A percentile compares a stretch with the other conserved stretches of the same genome.
Evolutionary conservation across 106 monocot species (phyloP).

Genomic region (Platanthera guangdongensis): DNA sequence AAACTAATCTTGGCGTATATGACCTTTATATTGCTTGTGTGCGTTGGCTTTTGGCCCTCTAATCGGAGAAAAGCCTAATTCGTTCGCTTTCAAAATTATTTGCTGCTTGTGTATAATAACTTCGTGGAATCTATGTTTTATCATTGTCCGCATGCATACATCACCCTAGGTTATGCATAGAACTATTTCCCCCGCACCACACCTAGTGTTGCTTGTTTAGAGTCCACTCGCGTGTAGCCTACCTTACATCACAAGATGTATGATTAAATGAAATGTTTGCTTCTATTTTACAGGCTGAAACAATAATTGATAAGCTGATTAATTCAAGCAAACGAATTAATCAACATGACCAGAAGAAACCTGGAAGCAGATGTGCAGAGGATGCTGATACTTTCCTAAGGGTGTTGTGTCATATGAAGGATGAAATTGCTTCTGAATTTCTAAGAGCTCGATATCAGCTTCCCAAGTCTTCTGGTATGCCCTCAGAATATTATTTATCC

Average conservation of each 20-base stretch:
- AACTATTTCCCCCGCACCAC: too few relatives aligned
- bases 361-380: slow-evolving; percentile 26
- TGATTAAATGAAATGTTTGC: background rate
- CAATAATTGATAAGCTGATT: slow-evolving; percentile 57
- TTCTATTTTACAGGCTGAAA: slow-evolving; percentile 39
- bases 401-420: slow-evolving; percentile 76
- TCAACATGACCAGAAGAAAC: slow-evolving; percentile 12
- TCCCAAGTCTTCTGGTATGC: slow-evolving; percentile 68
- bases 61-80: too few relatives aligned
- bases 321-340: slow-evolving; percentile 45
- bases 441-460: slow-evolving; percentile 65
- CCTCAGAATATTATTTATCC: background rate
- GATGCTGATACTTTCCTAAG: slow-evolving; percentile 58
- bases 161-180: too few relatives aligned
- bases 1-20: too few relatives aligned
- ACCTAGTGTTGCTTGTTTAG: too few relatives aligned
- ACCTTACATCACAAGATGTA: background rate
- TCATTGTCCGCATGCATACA: too few relatives aligned
- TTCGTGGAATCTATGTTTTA: too few relatives aligned
- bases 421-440: slow-evolving; percentile 57
- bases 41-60: too few relatives aligned
- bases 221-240: too few relatives aligned
- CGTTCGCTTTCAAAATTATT: too few relatives aligned
- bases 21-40: too few relatives aligned
- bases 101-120: too few relatives aligned